Base-by-base conservation (phyloP, 1,284 basidiomycete genomes). In the Ustilago sp. region DNA sequence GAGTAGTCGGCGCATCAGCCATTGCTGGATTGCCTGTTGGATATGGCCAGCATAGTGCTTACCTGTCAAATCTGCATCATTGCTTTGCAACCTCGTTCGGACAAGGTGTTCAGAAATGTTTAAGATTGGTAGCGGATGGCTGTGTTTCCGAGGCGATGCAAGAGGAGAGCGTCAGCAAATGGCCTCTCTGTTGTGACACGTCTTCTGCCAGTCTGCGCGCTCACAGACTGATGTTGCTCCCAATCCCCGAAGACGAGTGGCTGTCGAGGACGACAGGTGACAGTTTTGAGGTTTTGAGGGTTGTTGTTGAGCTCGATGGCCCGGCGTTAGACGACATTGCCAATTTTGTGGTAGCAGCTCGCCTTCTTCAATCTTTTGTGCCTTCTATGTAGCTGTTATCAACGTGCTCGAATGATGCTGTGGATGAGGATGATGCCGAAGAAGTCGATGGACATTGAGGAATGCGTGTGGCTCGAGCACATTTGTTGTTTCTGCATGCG, bases 31-130 rank as follows among this genome's bases (percentile, higher is more conserved):
- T 9, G 43, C 43, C 19, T 45, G 7, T 45, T 19, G 43, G 11
- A 8, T 19, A n/a, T 2, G 34, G 51, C 23, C n/a, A 15, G 11
- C 7, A 19, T 7, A 8, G 43, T 45, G 55, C 53, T 34, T 41
- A 64, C 68, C 71, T 43, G 38, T 65, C 8, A 66, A 56, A 13
- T 74, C 59, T 19, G 63, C 61, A 47, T 61, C 47, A 2, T 64
- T 41, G 41, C 55, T 54, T 55, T 95, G 93, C 11, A 95, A 88
- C 79, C 91, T 91, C 61, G 92, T 88, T 72, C 97, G 90, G 48
- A 93, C 97, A 78, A 93, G 89, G 87, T 98, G 95, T 83, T 99
- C 96, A 1, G 95, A 97, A 79, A 99, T 93, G 87, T 95, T 98
- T 74, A 99, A 90, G 84, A 99, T 94, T 9, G 97, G 94, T 17